Evolutionary conservation across 2,329 filamentous ascomycete genomes (phyloP).

Genomic region (Ceratocystis destructans): DNA sequence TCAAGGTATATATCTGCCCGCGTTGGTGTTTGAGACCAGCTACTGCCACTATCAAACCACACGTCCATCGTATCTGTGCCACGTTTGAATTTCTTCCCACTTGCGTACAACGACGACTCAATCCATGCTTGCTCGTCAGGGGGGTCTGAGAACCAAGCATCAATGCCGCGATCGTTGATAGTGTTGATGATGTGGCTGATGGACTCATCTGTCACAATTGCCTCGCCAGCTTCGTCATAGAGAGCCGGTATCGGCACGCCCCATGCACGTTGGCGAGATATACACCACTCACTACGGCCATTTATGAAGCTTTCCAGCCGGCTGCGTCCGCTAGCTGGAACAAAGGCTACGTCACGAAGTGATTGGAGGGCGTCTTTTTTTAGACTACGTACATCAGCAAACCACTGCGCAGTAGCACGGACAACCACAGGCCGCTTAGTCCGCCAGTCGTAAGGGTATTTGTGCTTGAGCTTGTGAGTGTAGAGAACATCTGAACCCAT

Average conservation of each 20-base stretch:
- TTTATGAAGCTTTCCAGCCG: constrained; percentile 76
- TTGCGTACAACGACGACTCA: constrained; percentile 41
- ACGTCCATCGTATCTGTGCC: constrained; percentile 97
- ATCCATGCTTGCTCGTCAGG: constrained; percentile 67
- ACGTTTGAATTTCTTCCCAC: constrained; percentile 46
- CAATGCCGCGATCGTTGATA: constrained; percentile 64
- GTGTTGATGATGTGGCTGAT: constrained; percentile 74
- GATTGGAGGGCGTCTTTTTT: constrained; percentile 59
- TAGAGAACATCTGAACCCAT: constrained; percentile 53
- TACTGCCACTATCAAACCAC: constrained; percentile 97
- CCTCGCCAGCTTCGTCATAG: constrained; percentile 58
- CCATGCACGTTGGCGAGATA: constrained; percentile 90
- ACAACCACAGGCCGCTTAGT: constrained; percentile 87
- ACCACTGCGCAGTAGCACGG: constrained; percentile 92
- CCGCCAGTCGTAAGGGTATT: constrained; percentile 96
- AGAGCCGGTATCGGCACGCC: constrained; percentile 90
- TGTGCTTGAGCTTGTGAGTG: constrained; percentile 64
- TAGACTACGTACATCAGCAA: constrained; percentile 77
- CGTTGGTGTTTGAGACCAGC: constrained; percentile 52
- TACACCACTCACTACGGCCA: constrained; percentile 90
- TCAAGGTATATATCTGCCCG: constrained; percentile 82
- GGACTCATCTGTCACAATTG: constrained; percentile 64
- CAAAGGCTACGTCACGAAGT: constrained; percentile 59
- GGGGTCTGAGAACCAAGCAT: constrained; percentile 87
- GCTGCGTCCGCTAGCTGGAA: constrained; percentile 59